Evolutionary conservation across 306 rosid species (phyloP).

Genomic region (Trifolium subterraneum): DNA sequence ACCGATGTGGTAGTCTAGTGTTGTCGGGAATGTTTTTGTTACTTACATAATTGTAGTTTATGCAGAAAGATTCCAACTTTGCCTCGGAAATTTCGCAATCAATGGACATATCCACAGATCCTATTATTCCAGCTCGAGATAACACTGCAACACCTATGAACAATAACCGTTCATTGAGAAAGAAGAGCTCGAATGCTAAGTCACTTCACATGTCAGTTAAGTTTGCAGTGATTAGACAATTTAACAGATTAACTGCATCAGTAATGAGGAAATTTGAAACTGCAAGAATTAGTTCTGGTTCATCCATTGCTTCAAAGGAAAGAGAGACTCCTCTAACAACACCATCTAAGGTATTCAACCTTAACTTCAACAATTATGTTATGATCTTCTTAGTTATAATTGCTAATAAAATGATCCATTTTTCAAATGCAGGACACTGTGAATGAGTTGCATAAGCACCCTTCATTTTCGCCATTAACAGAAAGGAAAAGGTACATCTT

Average conservation of each 20-base stretch:
- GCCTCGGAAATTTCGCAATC: constrained; percentile 45
- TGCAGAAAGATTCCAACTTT: constrained; percentile 47
- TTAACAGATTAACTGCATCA: constrained; percentile 63
- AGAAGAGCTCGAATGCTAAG: constrained; percentile 61
- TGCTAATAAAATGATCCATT: constrained; percentile 17
- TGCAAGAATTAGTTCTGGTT: constrained; percentile 56
- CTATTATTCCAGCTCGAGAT: constrained; percentile 33
- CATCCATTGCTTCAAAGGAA: constrained; percentile 62
- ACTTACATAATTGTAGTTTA: constrained; percentile 6
- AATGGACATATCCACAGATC: constrained; percentile 36
- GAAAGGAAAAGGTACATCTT: constrained; percentile 56
- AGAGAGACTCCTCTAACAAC: constrained; percentile 59
- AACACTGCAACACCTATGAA: constrained; percentile 50
- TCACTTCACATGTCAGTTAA: constrained; percentile 59
- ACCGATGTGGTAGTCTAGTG: background rate
- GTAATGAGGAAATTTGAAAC: constrained; percentile 72
- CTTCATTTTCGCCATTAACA: constrained; percentile 59
- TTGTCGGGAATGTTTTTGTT: background rate
- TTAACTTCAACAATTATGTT: background rate
- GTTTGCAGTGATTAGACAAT: constrained; percentile 65
- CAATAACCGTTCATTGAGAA: constrained; percentile 45
- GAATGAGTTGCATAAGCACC: constrained; percentile 50
- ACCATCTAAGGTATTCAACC: constrained; percentile 59
- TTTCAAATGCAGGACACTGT: constrained; percentile 55
- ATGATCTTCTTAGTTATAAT: background rate